phyloP scores from a whole-genome alignment of 371 early-diverging fungal genomes.

The Apophysomyces trapeziformis region DNA sequence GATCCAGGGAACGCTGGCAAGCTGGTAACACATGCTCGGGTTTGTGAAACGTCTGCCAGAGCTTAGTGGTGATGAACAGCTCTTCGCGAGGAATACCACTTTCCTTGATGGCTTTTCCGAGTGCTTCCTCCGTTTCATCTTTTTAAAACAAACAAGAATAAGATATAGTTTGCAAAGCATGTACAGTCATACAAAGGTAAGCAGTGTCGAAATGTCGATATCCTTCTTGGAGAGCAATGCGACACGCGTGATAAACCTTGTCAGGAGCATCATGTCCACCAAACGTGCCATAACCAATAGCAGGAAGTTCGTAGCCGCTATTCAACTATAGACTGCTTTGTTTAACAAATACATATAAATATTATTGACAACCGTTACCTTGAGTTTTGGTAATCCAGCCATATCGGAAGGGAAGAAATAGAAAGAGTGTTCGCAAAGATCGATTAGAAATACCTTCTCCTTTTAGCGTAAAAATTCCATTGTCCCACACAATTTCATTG shows the following conservation, averaged over 20 bases:
- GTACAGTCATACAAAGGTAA: constrained; percentile 37
- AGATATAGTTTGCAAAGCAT: neutral
- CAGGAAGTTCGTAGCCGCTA: constrained; percentile 42
- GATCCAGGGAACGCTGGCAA: constrained; percentile 62
- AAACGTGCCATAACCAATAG: constrained; percentile 50
- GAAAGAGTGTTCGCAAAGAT: no score
- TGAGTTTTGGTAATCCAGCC: neutral
- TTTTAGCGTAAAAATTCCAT: no score
- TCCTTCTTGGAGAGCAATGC: constrained; percentile 41
- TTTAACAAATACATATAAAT: neutral
- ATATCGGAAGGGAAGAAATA: no score
- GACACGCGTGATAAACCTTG: constrained; percentile 44
- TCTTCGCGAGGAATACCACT: constrained; percentile 64
- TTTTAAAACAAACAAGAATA: neutral
- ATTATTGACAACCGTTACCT: neutral
- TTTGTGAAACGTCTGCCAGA: constrained; percentile 81
- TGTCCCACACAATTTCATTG: no score
- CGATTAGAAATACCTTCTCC: no score
- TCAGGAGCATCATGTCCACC: constrained; percentile 43
- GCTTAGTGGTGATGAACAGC: constrained; percentile 64
- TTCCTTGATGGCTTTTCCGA: constrained; percentile 70
- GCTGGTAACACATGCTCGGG: constrained; percentile 57
- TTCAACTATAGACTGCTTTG: constrained; percentile 20
- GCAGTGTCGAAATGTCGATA: constrained; percentile 53
- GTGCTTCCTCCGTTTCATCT: constrained; percentile 69